Base-by-base conservation (phyloP, 2,329 filamentous ascomycete species). In the Colletotrichum sp. region DNA sequence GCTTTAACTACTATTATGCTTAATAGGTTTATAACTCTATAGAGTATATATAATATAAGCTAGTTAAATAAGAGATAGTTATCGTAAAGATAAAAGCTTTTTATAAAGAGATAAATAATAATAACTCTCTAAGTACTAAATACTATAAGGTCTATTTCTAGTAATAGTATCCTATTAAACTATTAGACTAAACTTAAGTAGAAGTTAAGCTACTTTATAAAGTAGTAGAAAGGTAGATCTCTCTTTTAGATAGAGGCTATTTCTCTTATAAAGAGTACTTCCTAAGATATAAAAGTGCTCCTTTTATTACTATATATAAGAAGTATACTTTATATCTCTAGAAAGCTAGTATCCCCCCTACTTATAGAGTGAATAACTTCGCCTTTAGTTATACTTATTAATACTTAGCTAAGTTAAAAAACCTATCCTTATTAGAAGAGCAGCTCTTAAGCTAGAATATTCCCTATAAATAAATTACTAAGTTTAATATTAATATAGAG, bases 321-420 rank as follows among this genome's bases (percentile, higher is more conserved):
- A n/a, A 55, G n/a, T 55, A 24, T 8, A 6, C 8, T 55, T n/a
- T 55, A 7, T 55, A n/a, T 55, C 18, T 55, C 4, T 55, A 55
- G 0, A n/a, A 55, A n/a, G 12, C 18, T n/a, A 55, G 3, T n/a
- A n/a, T 55, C 5, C 8, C 0, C 9, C 0, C 2, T n/a, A 21
- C 4, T n/a, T 55, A 55, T 55, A n/a, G 21, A 55, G 12, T 55
- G 2, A 55, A 55, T 55, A 21, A 55, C 6, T 24, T 55, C 3
- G 6, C 12, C 5, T 3, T 55, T n/a, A 24, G n/a, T 0, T 55
- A 55, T 55, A 55, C 1, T 5, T 55, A 55, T 13, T 55, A 55
- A 2, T 55, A 55, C 1, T 2, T 55, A n/a, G 12, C 5, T 55
- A 55, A 55, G 2, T 24, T 55, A 24, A 55, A 55, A 3, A 24